Evolutionary conservation across 2,329 filamentous ascomycete species (phyloP).

Genomic region (Cladophialophora psammophila): DNA sequence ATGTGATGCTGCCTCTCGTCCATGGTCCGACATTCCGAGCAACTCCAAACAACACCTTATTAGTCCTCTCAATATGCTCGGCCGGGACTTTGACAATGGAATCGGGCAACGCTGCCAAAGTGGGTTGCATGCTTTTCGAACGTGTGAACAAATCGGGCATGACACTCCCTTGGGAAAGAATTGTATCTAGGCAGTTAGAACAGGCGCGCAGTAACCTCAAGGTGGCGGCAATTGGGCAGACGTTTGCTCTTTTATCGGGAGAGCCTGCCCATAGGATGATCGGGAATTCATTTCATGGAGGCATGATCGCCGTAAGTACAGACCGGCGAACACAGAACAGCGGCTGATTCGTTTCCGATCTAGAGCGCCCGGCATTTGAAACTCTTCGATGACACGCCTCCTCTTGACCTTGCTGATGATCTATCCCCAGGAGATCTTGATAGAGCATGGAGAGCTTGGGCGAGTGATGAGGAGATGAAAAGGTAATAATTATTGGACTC

Average conservation of each 20-base stretch:
- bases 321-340: not conserved
- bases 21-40: conserved; percentile 41
- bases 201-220: conserved; percentile 14
- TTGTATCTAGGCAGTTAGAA: conserved; percentile 5
- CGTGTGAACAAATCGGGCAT: conserved; percentile 39
- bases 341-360: not conserved
- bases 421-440: conserved; percentile 11
- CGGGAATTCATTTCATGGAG: conserved; percentile 20
- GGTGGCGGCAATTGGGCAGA: conserved; percentile 28
- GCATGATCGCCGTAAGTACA: conserved; percentile 14
- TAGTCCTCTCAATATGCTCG: conserved; percentile 42
- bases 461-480: conserved; percentile 24
- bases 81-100: conserved; percentile 40
- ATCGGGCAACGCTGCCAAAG: conserved; percentile 34
- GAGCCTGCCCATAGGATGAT: conserved; percentile 21
- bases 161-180: conserved; percentile 13
- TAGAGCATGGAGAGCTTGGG: conserved; percentile 23
- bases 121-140: conserved; percentile 41
- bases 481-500: conserved; percentile 1
- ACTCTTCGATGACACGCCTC: conserved; percentile 5
- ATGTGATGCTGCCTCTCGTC: conserved; percentile 39
- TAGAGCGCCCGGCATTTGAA: conserved; percentile 18
- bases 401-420: conserved; percentile 10
- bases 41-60: conserved; percentile 36
- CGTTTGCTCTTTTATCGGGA: conserved; percentile 26